Base-by-base conservation (phyloP, 371 early-diverging fungal species). In the Apophysomyces sp. region DNA sequence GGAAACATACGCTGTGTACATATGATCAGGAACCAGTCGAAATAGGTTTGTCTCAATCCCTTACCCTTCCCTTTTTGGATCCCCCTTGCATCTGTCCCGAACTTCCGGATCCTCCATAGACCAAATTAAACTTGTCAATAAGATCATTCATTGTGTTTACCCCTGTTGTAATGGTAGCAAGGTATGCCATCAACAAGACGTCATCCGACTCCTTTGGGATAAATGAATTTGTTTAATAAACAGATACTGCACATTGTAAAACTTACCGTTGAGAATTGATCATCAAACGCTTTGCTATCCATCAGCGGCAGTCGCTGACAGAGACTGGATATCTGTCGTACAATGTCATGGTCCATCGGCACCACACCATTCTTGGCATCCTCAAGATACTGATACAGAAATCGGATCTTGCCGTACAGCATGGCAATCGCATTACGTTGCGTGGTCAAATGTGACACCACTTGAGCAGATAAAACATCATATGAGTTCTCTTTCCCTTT, bases 381-480 rank as follows among this genome's bases (percentile, higher is more conserved):
- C 55, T 82, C 69, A 8, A 94, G 74, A 65, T 94, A 94, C 60
- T 86, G 72, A 21, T 84, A 76, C 27, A 94, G 68, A 11, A 92
- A 73, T 31, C 82, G 74, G 55, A 93, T 81, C 44, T 94, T 81
- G 0, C 86, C 67, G 60, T 89, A 85, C 15, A 94, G 71, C 95
- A 94, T 93, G 44, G 88, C 85, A 69, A 94, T 88, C 0, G 94
- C 93, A 66, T 91, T 93, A 52, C 83, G 74, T 67, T 93, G 94
- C 29, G 87, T 84, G 8, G 86, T 84, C 55, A 94, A 75, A 57
- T 92, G 92, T 1, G 86, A 73, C 36, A 86, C 82, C 58, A 92
- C 91, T 86, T 73, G 51, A 18, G 62, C 64, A 55, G n/a, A 13
- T n/a, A 24, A 5, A 9, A 27, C 37, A 39, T 44, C 49, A 44